Conservation (phyloP, 306 rosid species). For the Oxytropis ochrocephala region DNA sequence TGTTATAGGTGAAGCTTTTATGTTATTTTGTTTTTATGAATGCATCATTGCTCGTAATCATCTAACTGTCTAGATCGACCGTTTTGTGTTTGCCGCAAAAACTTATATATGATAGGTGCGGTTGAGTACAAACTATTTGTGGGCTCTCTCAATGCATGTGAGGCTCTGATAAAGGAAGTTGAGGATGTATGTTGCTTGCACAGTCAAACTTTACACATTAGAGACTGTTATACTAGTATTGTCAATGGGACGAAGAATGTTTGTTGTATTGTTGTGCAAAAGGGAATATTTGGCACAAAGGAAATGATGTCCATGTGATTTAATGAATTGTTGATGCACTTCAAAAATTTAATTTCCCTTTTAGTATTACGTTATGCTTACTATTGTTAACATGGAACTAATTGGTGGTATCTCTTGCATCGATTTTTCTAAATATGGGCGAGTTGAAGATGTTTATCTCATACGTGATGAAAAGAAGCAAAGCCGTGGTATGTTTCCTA, state of each 20-base stretch:
- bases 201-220: slow-evolving; percentile 14
- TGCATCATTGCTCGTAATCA: neutral
- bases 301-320: neutral
- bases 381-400: slow-evolving; percentile 22
- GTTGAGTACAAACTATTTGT: slow-evolving; percentile 94
- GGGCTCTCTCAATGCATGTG: slow-evolving; percentile 88
- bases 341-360: neutral
- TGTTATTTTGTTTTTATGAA: neutral
- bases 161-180: slow-evolving; percentile 78
- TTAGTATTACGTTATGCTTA: neutral
- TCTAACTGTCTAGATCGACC: slow-evolving; percentile 16
- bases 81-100: slow-evolving; percentile 25
- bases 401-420: slow-evolving; percentile 26
- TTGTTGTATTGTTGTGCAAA: slow-evolving; percentile 1
- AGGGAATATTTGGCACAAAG: neutral
- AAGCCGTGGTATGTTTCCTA: slow-evolving; percentile 72
- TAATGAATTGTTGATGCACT: neutral
- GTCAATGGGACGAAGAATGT: neutral
- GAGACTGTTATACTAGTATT: neutral
- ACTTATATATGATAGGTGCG: slow-evolving; percentile 59
- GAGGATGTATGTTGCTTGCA: slow-evolving; percentile 65
- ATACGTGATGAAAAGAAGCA: slow-evolving; percentile 92
- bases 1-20: neutral
- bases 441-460: slow-evolving; percentile 92
- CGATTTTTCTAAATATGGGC: slow-evolving; percentile 81